Percentiles rank a stretch among this genome's conserved stretches.
Evolutionary conservation across 2,329 filamentous ascomycete genomes (phyloP).

Genomic region (Botrytis byssoidea): DNA sequence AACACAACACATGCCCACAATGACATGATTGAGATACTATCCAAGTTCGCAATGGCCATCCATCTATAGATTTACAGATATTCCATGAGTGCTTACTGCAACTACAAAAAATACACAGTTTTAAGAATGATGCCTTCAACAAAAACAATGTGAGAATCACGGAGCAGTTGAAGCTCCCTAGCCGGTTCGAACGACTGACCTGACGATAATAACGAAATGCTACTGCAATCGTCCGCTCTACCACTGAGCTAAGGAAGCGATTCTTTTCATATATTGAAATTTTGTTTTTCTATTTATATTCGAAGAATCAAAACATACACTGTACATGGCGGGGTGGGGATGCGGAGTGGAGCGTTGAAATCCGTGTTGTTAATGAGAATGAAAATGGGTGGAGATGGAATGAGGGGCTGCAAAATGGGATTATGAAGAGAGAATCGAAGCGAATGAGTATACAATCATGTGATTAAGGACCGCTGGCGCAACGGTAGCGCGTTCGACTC

Average conservation of each 20-base stretch:
- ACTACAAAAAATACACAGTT: too few relatives aligned
- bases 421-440: rapidly evolving
- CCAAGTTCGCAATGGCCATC: too few relatives aligned
- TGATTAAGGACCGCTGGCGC: conserved; percentile 24
- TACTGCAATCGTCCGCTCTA: conserved; percentile 20
- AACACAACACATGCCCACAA: too few relatives aligned
- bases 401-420: rapidly evolving
- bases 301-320: rapidly evolving
- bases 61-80: too few relatives aligned
- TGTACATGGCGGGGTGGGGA: background rate
- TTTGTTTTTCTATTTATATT: too few relatives aligned
- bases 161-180: conserved; percentile 12
- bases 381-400: background rate
- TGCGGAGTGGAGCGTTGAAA: background rate
- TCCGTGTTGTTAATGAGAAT: background rate
- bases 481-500: conserved; percentile 35
- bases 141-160: background rate
- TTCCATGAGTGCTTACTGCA: too few relatives aligned
- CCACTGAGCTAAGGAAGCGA: conserved; percentile 19
- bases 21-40: too few relatives aligned
- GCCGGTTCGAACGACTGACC: conserved; percentile 20
- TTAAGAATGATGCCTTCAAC: rapidly evolving
- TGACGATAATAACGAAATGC: background rate
- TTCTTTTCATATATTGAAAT: background rate
- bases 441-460: rapidly evolving